A percentile compares a stretch with the other conserved stretches of the same genome.
Evolutionary conservation across 169 alveolate genomes (phyloP).

Genomic region (Plasmodium knowlesi): DNA sequence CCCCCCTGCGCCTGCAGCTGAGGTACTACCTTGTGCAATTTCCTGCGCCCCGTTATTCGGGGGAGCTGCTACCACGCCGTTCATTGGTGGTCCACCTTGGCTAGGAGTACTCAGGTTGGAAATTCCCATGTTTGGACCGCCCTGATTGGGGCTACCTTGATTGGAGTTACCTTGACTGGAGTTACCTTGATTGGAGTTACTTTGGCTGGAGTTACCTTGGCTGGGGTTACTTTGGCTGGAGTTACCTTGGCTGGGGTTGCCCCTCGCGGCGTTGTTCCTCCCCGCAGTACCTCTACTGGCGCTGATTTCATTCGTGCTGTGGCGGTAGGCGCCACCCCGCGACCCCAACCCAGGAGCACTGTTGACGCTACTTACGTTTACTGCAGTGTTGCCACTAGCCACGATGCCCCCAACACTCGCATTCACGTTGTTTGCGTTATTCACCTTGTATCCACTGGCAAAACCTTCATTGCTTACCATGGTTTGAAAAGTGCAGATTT

Average conservation of each 20-base stretch:
- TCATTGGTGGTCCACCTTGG: background rate
- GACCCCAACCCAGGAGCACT: background rate
- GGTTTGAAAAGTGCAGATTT: background rate
- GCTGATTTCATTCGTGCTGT: background rate
- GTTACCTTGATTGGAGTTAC: background rate
- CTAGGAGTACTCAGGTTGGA: background rate
- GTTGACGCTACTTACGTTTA: background rate
- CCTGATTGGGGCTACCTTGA: background rate
- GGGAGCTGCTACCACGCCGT: background rate
- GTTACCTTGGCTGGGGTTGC: background rate
- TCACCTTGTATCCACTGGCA: constrained; percentile 30
- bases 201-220: background rate
- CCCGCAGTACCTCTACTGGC: background rate
- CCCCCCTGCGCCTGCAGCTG: background rate
- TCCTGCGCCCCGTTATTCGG: background rate
- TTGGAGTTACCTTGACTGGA: background rate
- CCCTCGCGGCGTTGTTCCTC: background rate
- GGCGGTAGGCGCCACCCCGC: background rate
- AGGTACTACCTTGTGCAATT: background rate
- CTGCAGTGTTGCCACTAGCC: background rate
- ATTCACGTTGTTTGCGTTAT: background rate
- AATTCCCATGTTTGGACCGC: background rate
- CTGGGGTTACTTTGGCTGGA: background rate
- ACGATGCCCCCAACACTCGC: background rate
- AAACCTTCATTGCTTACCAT: constrained; percentile 55